These are phyloP conservation scores for Cryptococcus depauperatus DNA, from an alignment of 1,284 basidiomycete species.

Conservation along the genomic window DNA sequence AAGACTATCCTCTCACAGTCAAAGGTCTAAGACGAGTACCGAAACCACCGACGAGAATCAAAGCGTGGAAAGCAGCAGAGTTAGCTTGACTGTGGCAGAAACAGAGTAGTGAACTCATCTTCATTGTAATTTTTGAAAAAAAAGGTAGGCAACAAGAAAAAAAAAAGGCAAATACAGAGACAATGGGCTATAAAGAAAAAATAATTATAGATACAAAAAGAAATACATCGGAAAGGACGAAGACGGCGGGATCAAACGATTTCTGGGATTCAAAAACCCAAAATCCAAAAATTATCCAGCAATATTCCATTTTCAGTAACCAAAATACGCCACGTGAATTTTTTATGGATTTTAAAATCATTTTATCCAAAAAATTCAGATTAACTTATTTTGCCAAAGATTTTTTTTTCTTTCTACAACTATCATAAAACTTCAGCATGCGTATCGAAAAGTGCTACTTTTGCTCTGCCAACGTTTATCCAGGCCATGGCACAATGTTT, in stretches of 20 bases:
- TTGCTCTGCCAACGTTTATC: conserved; percentile 90
- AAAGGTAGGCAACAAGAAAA: not conserved
- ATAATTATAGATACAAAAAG: not conserved
- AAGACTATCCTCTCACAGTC: conserved; percentile 42
- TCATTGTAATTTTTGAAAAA: conserved; percentile 25
- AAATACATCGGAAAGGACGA: not conserved
- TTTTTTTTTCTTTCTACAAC: no score
- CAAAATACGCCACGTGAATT: no score
- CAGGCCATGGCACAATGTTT: conserved; percentile 90
- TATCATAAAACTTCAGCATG: conserved; percentile 50
- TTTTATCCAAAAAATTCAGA: no score
- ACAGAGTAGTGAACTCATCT: conserved; percentile 31
- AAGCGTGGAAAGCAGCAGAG: conserved; percentile 33
- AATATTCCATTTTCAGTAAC: no score
- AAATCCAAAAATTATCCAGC: no score
- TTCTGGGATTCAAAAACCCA: no score
- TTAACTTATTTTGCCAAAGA: no score
- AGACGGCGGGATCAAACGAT: not conserved
- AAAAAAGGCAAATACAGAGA: not conserved
- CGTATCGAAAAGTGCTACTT: conserved; percentile 84
- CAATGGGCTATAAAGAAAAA: not conserved
- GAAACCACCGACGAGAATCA: conserved; percentile 49
- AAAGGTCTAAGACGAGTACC: conserved; percentile 50
- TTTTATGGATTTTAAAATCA: no score
- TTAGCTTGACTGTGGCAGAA: conserved; percentile 14